A percentile compares a stretch with the other conserved stretches of the same genome.
Evolutionary conservation across 208 protist species (phyloP).

Genomic region (Trypanosoma theileri): DNA sequence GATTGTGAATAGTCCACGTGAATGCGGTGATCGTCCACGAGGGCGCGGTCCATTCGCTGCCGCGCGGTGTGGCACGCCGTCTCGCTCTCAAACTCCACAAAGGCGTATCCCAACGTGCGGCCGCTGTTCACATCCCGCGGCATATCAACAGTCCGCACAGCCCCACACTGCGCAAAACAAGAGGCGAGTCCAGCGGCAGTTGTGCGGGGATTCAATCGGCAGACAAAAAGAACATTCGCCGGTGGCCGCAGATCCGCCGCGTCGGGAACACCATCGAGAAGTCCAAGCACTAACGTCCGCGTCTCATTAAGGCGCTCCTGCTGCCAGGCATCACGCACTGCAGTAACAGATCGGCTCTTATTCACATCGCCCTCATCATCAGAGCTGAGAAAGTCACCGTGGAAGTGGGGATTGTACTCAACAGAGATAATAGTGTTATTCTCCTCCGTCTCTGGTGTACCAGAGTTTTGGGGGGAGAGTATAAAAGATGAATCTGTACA

Average conservation of each 20-base stretch:
- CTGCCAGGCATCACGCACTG: conserved; percentile 25
- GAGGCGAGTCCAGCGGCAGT: conserved; percentile 93
- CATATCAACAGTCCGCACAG: conserved; percentile 85
- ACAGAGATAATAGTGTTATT: conserved; percentile 15
- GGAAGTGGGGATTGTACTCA: conserved; percentile 70
- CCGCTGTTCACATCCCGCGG: conserved; percentile 63
- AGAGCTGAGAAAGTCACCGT: conserved; percentile 66
- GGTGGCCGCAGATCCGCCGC: conserved; percentile 91
- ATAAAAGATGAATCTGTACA: no score
- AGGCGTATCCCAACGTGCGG: conserved; percentile 96
- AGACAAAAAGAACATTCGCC: conserved; percentile 99
- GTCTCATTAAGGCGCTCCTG: conserved; percentile 74
- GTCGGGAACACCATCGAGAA: conserved; percentile 95
- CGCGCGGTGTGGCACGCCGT: conserved; percentile 91
- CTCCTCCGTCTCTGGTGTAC: not conserved
- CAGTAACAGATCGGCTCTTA: no score
- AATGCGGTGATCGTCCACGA: conserved; percentile 98
- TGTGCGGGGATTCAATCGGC: conserved; percentile 97
- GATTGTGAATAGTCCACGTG: conserved; percentile 98
- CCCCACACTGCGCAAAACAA: conserved; percentile 97
- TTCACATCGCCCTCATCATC: conserved; percentile 43
- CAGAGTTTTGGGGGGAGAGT: no score
- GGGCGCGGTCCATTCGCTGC: conserved; percentile 97
- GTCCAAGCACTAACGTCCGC: conserved; percentile 90
- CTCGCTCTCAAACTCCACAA: conserved; percentile 97